Base-by-base conservation (phyloP, 768 basidiomycete species). In the Psilocybe cubensis region DNA sequence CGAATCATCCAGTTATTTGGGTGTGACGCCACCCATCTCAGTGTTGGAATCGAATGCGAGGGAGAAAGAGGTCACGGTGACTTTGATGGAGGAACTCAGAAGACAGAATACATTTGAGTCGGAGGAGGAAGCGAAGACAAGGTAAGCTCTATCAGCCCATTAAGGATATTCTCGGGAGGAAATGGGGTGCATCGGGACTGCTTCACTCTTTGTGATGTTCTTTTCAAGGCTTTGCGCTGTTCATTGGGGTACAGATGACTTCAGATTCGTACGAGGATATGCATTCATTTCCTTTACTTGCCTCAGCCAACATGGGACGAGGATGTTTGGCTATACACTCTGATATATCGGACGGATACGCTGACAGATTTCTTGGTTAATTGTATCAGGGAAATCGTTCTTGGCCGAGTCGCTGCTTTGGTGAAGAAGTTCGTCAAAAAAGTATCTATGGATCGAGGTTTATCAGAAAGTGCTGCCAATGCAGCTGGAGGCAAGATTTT, bases 401-500 rank as follows among this genome's bases (percentile, higher is more conserved):
- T 99, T 18, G 96, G 93, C 17, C 88, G 92, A 44, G 86, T 99
- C 44, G 87, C 92, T 41, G 85, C 88, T 52, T 80, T 97, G 24
- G 94, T 98, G 63, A 94, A 94, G 76, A 86, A 92, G 68, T 99
- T 98, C 70, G 97, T 99, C 47, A 85, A 85, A 67, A 83, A 84
- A 60, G 87, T 96, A 1, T 89, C 91, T 7, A 70, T 96, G 56
- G 75, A 84, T 42, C 84, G 82, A 38, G 96, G 96, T 6, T 77
- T 96, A 44, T 96, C 95, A 27, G 95, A 98, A 61, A 75, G 88
- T 18, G 90, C 93, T 1, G 96, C 96, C 8, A 84, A 76, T 50
- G 88, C 92, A 46, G 94, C 97, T 8, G 97, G 97, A 50, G 97
- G 96, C 62, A 96, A 98, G 80, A 98, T 99, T 70, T 99, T 94